Base-by-base conservation (phyloP, 768 basidiomycete species). In the Dendrothele bispora region DNA sequence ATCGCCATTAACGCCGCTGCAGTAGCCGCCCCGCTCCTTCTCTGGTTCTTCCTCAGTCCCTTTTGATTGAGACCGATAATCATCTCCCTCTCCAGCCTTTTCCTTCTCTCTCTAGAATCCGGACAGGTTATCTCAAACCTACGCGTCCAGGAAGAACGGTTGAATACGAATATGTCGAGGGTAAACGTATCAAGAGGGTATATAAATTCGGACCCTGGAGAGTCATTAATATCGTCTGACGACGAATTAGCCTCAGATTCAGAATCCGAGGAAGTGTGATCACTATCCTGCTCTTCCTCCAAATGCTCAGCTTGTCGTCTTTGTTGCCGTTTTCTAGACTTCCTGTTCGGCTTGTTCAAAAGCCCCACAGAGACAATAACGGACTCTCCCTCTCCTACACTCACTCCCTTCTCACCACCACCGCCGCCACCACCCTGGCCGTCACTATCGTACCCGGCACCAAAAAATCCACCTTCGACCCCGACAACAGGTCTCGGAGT, bases 101-200 rank as follows among this genome's bases (percentile, higher is more conserved):
- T 66, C 56, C 74, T 69, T 48, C 78, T 63, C 26, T 36, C 28
- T 5, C 46, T 36, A 1, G 71, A 68, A 55, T 83, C 77, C 2
- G 85, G 84, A 62, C 78, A 85, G 25, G 78, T 83, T 29, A 92
- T 74, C 64, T 91, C 89, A 54, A 92, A 88, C 54, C 88, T 63
- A 49, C 90, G 75, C 42, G 82, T 83, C 82, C 86, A 83, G 36
- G 78, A 70, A 37, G 81, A 84, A 65, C 84, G 85, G 57, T 93
- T 94, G 57, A 86, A 92, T 46, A 93, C 88, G 56, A 94, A 93
- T 3, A 93, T 84, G 51, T 94, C 91, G 56, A 94, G 64, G 42
- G 83, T 84, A 61, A 94, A 94, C 41, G 77, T 70, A 55, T 89
- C 83, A 22, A 86, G 69, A 15, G 88, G 87, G 53, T 81, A 85